Evolutionary conservation across 805 yeast genomes (phyloP), one percentile per base, ranked within the genome.

Genomic region (Zygotorulaspora danielsina): DNA sequence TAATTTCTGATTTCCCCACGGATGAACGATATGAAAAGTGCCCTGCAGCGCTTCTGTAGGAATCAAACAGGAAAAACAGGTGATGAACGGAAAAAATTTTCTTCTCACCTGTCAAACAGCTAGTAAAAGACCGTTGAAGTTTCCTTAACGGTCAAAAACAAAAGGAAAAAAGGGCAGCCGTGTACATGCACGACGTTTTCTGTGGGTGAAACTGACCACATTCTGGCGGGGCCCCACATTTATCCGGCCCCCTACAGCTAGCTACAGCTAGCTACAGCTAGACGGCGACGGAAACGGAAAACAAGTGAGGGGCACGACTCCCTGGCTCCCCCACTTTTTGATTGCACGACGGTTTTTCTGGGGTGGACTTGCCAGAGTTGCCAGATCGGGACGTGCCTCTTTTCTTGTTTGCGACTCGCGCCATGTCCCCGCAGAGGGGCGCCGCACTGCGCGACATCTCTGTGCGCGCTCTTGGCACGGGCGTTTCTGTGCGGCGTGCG

Each of bases 131-230:
- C 24, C 24, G 24, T 21, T 21, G 24, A 21, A 21, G 24, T 21
- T 10, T 8, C 7, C 9, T 21, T 21, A n/a, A n/a, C n/a, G n/a
- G n/a, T n/a, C n/a, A n/a, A n/a, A n/a, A n/a, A n/a, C n/a, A n/a
- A n/a, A n/a, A n/a, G n/a, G 27, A 24, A 24, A 21, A 24, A n/a
- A 5, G 18, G n/a, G 18, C 16, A 27, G 31, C 31, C 31, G 29
- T 24, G 31, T 27, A 4, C 31, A 27, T 27, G 31, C 31, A 27
- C 18, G 31, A 24, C 11, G 31, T n/a, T 27, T 27, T 27, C 9
- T 12, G 31, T 12, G 31, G 31, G 31, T 27, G 11, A n/a, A 27
- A 11, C 18, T 13, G 9, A 6, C 13, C 6, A 9, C 29, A 26
- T 9, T 26, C 13, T 15, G 12, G 15, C 10, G 31, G 31, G 31